These are phyloP conservation scores for Fusarium newnesense DNA, from an alignment of 2,329 filamentous ascomycete species.

Conservation along the genomic window DNA sequence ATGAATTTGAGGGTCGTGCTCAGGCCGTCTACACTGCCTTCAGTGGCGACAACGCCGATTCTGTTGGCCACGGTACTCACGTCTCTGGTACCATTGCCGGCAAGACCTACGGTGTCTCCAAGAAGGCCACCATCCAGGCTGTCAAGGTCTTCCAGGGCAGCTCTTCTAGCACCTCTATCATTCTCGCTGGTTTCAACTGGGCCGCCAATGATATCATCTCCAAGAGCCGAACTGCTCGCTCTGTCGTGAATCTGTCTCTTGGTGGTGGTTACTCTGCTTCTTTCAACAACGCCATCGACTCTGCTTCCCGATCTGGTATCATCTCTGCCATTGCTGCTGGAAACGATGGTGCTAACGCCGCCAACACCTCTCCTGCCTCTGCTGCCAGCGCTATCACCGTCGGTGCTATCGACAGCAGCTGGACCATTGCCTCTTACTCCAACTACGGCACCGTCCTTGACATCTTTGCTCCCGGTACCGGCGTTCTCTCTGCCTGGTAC, in stretches of 20 bases:
- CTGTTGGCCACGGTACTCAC: conserved; percentile 57
- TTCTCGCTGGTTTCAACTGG: conserved; percentile 52
- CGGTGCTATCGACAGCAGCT: conserved; percentile 50
- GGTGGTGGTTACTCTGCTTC: conserved; percentile 57
- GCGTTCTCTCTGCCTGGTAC: conserved; percentile 61
- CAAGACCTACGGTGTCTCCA: conserved; percentile 54
- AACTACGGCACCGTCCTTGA: conserved; percentile 62
- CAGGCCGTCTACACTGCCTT: conserved; percentile 43
- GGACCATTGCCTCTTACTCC: conserved; percentile 57
- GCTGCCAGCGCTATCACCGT: conserved; percentile 48
- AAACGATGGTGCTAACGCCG: conserved; percentile 53
- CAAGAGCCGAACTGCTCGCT: conserved; percentile 51
- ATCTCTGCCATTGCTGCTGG: conserved; percentile 66
- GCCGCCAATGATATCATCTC: conserved; percentile 57
- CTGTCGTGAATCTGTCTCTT: conserved; percentile 67
- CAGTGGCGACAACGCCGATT: conserved; percentile 42
- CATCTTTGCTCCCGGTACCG: conserved; percentile 62
- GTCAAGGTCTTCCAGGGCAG: conserved; percentile 57
- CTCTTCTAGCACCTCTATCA: conserved; percentile 44
- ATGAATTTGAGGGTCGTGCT: conserved; percentile 65
- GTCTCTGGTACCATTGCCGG: conserved; percentile 51
- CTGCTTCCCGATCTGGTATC: conserved; percentile 58
- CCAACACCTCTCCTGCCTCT: conserved; percentile 47
- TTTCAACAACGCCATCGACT: conserved; percentile 61
- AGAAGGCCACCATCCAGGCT: conserved; percentile 55